Evolutionary conservation across 2,329 filamentous ascomycete genomes (phyloP), one percentile per base, ranked within the genome.

Genomic region (Periconia sp.): DNA sequence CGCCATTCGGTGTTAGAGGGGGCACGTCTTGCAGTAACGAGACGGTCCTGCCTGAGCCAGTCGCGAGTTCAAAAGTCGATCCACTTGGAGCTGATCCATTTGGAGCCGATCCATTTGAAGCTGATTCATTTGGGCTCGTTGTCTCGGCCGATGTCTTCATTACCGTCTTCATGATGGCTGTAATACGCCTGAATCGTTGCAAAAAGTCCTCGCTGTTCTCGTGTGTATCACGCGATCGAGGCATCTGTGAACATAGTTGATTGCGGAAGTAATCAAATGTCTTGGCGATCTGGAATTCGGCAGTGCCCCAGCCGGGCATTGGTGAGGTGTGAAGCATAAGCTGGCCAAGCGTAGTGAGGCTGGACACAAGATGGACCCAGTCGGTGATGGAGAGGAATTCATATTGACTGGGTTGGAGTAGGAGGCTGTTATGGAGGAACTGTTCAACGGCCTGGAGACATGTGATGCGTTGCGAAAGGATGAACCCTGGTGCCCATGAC

Each of bases 231-330:
- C 52, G 59, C 7, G 52, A 47, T 3, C 51, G 62, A 17, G 65
- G 65, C 57, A 68, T 64, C 17, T 62, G 56, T 13, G 59, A 56
- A 8, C 52, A 59, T 17, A 69, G 49, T 22, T 65, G 58, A 29
- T 66, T 60, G 15, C 63, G 62, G 22, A 61, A 67, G 36, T 65
- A 58, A 4, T 66, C 64, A 24, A 69, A 68, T 9, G 56, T 65
- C 28, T 56, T 59, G 5, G 56, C 38, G 6, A 68, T 54, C 36
- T 69, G 65, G 9, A 69, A 47, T 31, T 69, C 65, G 12, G 36
- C 36, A 4, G 63, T 54, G 21, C 68, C 64, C 63, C 65, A 68
- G 4, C 65, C 65, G 9, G 64, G 56, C 40, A 68, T 58, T 16
- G 59, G 56, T 5, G 62, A 43, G 2, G 61, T 52, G 24, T 68